Base-by-base conservation (phyloP, 140 eudicot genomes). In the Flaveria floridana region DNA sequence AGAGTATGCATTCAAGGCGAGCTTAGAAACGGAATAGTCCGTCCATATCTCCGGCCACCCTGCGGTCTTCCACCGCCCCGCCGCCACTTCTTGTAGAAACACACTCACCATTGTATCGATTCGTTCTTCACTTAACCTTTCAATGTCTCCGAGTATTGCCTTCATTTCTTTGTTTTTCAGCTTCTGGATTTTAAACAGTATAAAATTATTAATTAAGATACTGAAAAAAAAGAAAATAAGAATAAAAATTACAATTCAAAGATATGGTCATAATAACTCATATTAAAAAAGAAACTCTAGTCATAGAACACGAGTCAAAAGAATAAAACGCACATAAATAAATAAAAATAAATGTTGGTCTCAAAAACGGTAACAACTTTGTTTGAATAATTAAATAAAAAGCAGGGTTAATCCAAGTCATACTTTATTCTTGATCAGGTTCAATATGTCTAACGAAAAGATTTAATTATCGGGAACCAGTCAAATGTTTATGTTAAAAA, bases 41-140 rank as follows among this genome's bases (percentile, higher is more conserved):
- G 96, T 87, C 98, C 98, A 92, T 28, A 81, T 53, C 70, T 92
- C 71, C 1, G 96, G 98, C 98, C 98, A 92, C 28, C 96, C 96
- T 41, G 71, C 75, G 14, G 52, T 80, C 20, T 62, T 74, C 96
- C 98, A 92, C 9, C 73, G 82, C 15, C 88, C 89, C 6, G 67
- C 82, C 42, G 81, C 88, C 52, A 88, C 93, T 18, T 86, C 80
- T 68, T 85, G 77, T 0, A 92, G 69, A 77, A 92, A 92, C 51
- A 48, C 47, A 2, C 23, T 68, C 28, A 89, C 82, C 76, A 89
- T 77, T 4, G 10, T 52, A 0, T 89, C 89, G 1, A 92, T 87
- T 77, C 75, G 53, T 64, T 85, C 79, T 64, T 89, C 96, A 0
- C 46, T 77, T 25, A 92, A 37, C 12, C 25, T 78, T 75, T 87